These are phyloP conservation scores for Triticum dicoccoides DNA, from an alignment of 176 grass and related monocot genomes.

Conservation along the genomic window DNA sequence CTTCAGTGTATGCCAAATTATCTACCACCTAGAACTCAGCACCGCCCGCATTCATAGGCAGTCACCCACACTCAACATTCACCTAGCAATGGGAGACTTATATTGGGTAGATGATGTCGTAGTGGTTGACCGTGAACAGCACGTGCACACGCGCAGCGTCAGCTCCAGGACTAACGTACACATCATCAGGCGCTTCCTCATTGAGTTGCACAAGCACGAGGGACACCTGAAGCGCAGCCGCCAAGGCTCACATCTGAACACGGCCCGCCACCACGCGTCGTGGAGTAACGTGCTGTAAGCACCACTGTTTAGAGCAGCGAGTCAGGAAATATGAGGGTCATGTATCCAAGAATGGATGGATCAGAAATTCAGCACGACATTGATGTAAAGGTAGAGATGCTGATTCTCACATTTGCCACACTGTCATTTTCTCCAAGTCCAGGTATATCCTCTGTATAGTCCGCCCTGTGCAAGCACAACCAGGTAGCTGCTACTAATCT, in stretches of 20 bases:
- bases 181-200: neutral
- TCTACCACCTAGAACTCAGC: neutral
- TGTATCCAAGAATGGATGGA: conserved; percentile 10
- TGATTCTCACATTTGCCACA: conserved; percentile 15
- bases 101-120: neutral
- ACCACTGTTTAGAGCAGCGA: conserved; percentile 31
- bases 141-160: neutral
- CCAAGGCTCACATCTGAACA: conserved; percentile 10
- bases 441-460: neutral
- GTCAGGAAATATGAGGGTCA: neutral
- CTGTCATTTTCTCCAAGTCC: neutral
- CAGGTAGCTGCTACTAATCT: conserved; percentile 34
- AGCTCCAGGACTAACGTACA: neutral
- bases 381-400: neutral
- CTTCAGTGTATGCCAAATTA: neutral
- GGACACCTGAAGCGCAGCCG: conserved; percentile 6
- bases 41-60: neutral
- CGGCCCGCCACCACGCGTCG: neutral
- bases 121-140: neutral
- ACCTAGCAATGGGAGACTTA: neutral
- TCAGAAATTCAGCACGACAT: neutral
- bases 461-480: conserved; percentile 23
- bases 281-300: neutral
- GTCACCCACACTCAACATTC: neutral
- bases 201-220: conserved; percentile 16